phyloP scores from a whole-genome alignment of 768 basidiomycete species.

The Calocybe cyanea region DNA sequence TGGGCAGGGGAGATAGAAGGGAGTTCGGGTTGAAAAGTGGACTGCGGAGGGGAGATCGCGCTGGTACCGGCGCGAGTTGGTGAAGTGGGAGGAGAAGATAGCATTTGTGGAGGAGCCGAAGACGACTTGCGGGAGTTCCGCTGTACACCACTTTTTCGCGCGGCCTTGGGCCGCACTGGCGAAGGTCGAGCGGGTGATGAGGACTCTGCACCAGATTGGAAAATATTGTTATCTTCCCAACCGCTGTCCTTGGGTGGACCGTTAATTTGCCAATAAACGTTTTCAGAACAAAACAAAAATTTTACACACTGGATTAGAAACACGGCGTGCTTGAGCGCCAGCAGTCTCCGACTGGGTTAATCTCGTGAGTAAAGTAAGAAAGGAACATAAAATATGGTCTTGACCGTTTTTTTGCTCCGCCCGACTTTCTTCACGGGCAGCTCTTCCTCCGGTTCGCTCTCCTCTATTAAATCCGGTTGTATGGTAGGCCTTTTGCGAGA shows the following conservation, averaged over 20 bases:
- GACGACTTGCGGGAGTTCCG: conserved; percentile 65
- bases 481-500: conserved; percentile 28
- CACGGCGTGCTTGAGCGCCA: conserved; percentile 49
- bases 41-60: conserved; percentile 38
- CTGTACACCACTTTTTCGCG: conserved; percentile 34
- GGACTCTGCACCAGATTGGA: conserved; percentile 88
- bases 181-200: conserved; percentile 71
- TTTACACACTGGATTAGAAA: conserved; percentile 41
- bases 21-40: conserved; percentile 53
- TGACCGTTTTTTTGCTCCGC: conserved; percentile 56
- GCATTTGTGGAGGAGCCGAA: conserved; percentile 63
- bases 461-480: conserved; percentile 51
- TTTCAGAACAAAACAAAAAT: conserved; percentile 5
- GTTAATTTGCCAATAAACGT: no score
- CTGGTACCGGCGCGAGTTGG: conserved; percentile 18
- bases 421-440: conserved; percentile 57
- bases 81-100: conserved; percentile 38
- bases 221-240: conserved; percentile 89
- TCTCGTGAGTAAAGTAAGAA: conserved; percentile 4
- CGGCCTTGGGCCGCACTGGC: conserved; percentile 41
- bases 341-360: conserved; percentile 42
- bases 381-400: conserved; percentile 8
- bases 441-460: conserved; percentile 75
- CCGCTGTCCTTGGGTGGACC: conserved; percentile 85
- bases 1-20: conserved; percentile 27